Conservation (phyloP, 805 yeast species). For the Candida rishiriensis region DNA sequence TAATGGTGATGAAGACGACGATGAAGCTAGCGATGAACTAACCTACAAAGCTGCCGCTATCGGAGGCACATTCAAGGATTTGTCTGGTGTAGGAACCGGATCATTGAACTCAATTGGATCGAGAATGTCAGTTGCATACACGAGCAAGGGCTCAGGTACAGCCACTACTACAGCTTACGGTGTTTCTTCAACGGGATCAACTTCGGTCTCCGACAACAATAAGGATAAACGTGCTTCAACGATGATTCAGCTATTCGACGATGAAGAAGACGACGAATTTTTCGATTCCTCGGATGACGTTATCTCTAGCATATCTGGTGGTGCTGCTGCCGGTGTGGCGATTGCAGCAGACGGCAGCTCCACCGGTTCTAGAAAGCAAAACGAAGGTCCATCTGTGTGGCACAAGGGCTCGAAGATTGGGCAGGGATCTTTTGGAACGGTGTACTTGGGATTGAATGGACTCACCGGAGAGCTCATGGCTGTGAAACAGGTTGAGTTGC, state of each 20-base stretch:
- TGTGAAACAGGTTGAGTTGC: conserved; percentile 85
- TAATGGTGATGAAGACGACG: conserved; percentile 1
- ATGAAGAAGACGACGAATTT: conserved; percentile 35
- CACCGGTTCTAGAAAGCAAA: conserved; percentile 1
- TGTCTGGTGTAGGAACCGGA: no score
- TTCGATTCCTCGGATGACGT: conserved; percentile 35
- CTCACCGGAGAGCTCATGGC: conserved; percentile 95
- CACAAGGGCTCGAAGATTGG: conserved; percentile 91
- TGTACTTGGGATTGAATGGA: conserved; percentile 87
- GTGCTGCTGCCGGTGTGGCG: not conserved
- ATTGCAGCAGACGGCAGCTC: conserved; percentile 14
- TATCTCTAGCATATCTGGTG: conserved; percentile 26
- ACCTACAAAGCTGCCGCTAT: not conserved
- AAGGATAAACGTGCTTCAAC: conserved; percentile 30
- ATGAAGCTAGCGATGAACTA: not conserved
- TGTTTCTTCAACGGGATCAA: no score
- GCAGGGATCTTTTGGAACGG: conserved; percentile 92
- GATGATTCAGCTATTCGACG: conserved; percentile 42
- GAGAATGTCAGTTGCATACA: conserved; percentile 19
- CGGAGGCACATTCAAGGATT: not conserved
- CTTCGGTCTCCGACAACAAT: no score
- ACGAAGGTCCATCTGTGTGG: conserved; percentile 75
- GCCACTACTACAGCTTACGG: no score
- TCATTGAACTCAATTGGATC: conserved; percentile 2
- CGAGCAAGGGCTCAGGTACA: conserved; percentile 3